phyloP scores from a whole-genome alignment of 768 basidiomycete species.

The Cyathus striatus region DNA sequence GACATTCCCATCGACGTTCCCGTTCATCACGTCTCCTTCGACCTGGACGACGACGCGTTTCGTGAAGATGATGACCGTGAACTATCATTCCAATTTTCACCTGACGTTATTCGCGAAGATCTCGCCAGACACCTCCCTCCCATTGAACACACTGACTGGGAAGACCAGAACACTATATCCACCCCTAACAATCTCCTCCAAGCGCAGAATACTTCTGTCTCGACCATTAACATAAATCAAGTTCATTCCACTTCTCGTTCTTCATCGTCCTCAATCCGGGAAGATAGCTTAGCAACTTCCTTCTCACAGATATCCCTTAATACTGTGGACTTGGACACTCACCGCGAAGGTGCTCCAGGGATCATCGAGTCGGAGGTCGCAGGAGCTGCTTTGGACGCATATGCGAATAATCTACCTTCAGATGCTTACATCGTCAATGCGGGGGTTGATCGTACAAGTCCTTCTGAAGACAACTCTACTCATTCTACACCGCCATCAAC shows the following conservation, averaged over 20 bases:
- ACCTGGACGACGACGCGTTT: constrained; percentile 67
- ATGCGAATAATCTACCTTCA: no score
- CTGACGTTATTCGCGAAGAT: constrained; percentile 58
- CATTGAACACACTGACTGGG: constrained; percentile 22
- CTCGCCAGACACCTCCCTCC: constrained; percentile 44
- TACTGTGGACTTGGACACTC: no score
- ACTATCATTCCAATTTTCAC: constrained; percentile 45
- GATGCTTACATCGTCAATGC: no score
- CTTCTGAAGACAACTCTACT: no score
- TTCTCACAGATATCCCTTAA: no score
- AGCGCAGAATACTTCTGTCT: constrained; percentile 41
- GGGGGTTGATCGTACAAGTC: no score
- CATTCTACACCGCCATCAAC: no score
- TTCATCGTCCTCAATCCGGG: constrained; percentile 15
- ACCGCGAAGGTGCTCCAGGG: no score
- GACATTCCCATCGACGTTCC: constrained; percentile 9
- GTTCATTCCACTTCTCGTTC: no score
- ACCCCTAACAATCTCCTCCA: constrained; percentile 27
- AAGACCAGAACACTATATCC: constrained; percentile 22
- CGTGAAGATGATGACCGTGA: constrained; percentile 48
- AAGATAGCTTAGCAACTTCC: no score
- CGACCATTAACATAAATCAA: constrained; percentile 54
- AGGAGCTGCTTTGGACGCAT: no score
- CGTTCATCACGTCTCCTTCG: constrained; percentile 19
- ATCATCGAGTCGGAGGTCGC: no score